Evolutionary conservation across 2,329 filamentous ascomycete species (phyloP), one percentile per base, ranked within the genome.

Genomic region (Chaetomium strumarium): DNA sequence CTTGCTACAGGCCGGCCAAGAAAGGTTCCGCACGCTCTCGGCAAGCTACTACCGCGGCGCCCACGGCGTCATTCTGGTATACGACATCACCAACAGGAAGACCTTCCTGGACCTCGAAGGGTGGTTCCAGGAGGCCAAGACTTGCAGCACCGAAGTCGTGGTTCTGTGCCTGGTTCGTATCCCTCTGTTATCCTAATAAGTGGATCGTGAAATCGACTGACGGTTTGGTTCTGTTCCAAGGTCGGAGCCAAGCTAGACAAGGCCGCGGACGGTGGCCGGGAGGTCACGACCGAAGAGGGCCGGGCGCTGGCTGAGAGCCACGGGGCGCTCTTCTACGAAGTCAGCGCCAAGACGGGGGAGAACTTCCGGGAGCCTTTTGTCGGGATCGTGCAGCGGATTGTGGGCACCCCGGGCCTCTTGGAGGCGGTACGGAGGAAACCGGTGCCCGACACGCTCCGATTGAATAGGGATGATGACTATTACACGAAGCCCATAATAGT

Each of bases 211-310:
- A n/a, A n/a, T 10, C 5, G 14, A 14, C 24, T 24, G 14, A 34
- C 33, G 10, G 33, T 34, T 14, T 10, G 14, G 10, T 44, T 14
- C 17, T 19, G 36, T 11, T 16, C 13, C 14, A 14, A 44, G 69
- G 73, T 80, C 20, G 78, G 76, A 5, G 71, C 71, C 55, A 81
- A 80, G 63, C 64, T 75, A 19, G 78, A 81, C 65, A 74, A 74
- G 51, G 69, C 69, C 14, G 62, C 65, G 11, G 55, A 68, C 11
- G 39, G 38, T 5, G 63, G 63, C 49, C 70, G 77, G 38, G 72
- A 69, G 14, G 76, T 79, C 13, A 70, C 69, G 24, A 54, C 60
- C 16, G 75, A 75, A 37, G 76, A 80, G 58, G 78, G 75, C 29
- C 65, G 65, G 47, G 68, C 68, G 13, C 68, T 79, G 43, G 77